Evolutionary conservation across 78 protist species (phyloP).

Genomic region (Mastigamoeba balamuthi): DNA sequence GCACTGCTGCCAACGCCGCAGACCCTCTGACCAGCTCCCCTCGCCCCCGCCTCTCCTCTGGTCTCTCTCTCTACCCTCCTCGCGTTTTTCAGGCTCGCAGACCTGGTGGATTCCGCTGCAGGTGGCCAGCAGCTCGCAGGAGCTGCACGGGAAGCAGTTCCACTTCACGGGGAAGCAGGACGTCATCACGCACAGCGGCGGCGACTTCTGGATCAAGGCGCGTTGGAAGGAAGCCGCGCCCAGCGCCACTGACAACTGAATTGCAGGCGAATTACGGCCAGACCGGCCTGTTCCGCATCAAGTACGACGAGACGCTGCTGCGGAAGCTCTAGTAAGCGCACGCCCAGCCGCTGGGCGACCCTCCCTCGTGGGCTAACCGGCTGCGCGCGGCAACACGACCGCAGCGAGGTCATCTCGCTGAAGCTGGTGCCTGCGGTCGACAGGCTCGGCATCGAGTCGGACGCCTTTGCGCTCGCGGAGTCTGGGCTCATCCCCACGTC

Average conservation of each 20-base stretch:
- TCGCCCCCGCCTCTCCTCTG: too few relatives aligned
- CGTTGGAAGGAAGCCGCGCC: neutral
- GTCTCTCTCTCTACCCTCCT: too few relatives aligned
- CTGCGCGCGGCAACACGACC: too few relatives aligned
- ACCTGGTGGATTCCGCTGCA: neutral
- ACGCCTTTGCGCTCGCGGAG: neutral
- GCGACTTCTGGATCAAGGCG: neutral
- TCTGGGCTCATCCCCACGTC: neutral
- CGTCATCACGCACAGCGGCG: neutral
- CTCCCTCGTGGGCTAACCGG: too few relatives aligned
- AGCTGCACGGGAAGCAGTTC: neutral
- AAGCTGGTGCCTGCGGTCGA: neutral
- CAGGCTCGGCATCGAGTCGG: neutral
- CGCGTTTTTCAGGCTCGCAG: neutral
- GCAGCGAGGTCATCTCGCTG: too few relatives aligned
- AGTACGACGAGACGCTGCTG: too few relatives aligned
- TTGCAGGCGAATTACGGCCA: neutral
- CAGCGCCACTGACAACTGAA: neutral
- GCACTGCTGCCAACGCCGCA: too few relatives aligned
- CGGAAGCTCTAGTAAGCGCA: too few relatives aligned
- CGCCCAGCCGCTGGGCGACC: too few relatives aligned
- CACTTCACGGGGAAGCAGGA: neutral
- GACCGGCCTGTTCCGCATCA: neutral
- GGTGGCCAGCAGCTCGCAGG: neutral
- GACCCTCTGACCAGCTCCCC: too few relatives aligned